Base-by-base conservation (phyloP, 192 early-diverging fungal genomes). In the Thoreauomyces humboldtii region DNA sequence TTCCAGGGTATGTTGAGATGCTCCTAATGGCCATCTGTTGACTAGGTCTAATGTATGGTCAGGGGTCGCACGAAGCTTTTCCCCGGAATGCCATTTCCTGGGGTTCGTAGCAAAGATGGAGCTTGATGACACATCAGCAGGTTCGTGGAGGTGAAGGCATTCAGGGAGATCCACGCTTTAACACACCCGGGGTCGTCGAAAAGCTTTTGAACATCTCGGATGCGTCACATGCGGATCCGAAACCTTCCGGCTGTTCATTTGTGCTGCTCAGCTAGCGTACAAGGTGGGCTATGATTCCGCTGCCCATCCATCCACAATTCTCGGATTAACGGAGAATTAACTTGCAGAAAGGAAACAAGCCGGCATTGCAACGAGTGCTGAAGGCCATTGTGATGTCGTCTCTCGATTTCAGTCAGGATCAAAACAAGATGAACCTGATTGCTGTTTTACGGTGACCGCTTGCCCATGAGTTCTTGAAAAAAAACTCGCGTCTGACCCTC, bases 241-340 rank as follows among this genome's bases (percentile, higher is more conserved):
- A 9, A 68, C 45, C 5, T 24, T 60, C 51, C 36, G 51, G 25
- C 37, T 35, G 14, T 60, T 68, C 32, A 45, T 68, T 27, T 36
- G 44, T 35, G 66, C 66, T 3, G 66, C 66, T 17, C 54, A 68
- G 35, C 33, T 44, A 22, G 66, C 57, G 31, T 68, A 35, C 66
- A 60, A 60, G 5, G 50, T 52, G 21, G 38, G 19, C 14, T 14
- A 14, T 33, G 11, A n/a, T 42, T 42, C 41, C 47, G 25, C n/a
- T n/a, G n/a, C n/a, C n/a, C n/a, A n/a, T n/a, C n/a, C n/a, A n/a
- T n/a, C n/a, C n/a, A n/a, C n/a, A n/a, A n/a, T n/a, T n/a, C n/a
- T n/a, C n/a, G n/a, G n/a, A n/a, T n/a, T n/a, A n/a, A n/a, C n/a
- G n/a, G n/a, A n/a, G n/a, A n/a, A n/a, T n/a, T n/a, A n/a, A n/a